Base-by-base conservation (phyloP, 1,284 basidiomycete genomes). In the Leccinum holopus region DNA sequence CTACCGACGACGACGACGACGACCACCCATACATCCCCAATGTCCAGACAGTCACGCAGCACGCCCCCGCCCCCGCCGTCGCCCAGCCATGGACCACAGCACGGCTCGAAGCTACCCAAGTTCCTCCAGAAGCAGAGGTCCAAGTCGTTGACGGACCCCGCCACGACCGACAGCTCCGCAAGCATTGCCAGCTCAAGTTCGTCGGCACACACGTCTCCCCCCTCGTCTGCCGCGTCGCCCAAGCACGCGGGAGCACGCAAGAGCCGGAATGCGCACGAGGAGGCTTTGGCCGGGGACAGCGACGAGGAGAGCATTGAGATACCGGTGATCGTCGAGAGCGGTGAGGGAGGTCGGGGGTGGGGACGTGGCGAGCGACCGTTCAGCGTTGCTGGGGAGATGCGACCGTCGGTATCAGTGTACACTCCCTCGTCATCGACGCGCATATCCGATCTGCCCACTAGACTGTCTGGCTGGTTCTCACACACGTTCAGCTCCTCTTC, bases 391-490 rank as follows among this genome's bases (percentile, higher is more conserved):
- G 81, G 81, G 63, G 82, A 83, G 68, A 79, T 79, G 68, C 75
- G 77, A 69, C 72, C 76, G 58, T 58, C 70, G 60, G 65, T 69
- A 63, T 73, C 76, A 55, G 67, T 75, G 65, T 73, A 76, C 66
- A 49, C 67, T 3, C 44, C 71, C 54, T 65, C 72, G 33, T 68
- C 74, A 56, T 73, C 73, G 57, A 39, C 70, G 9, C 73, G 77
- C 61, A 75, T 84, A 68, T 74, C 79, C 66, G 84, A 85, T 74
- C 75, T 86, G 21, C 81, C 84, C 25, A 85, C 87, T 11, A 81
- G 90, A 0, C 82, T 90, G 54, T 87, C 87, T 0, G 90, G 90
- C 67, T 91, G 90, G 90, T 83, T 92, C 74, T 84, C 87, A 0
- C 89, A 91, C 74, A 86, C 87, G 0, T 88, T 91, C 72, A 84